Percentiles rank a stretch among this genome's conserved stretches.
Evolutionary conservation across 768 basidiomycete genomes (phyloP).

Genomic region (Mycena amicta): DNA sequence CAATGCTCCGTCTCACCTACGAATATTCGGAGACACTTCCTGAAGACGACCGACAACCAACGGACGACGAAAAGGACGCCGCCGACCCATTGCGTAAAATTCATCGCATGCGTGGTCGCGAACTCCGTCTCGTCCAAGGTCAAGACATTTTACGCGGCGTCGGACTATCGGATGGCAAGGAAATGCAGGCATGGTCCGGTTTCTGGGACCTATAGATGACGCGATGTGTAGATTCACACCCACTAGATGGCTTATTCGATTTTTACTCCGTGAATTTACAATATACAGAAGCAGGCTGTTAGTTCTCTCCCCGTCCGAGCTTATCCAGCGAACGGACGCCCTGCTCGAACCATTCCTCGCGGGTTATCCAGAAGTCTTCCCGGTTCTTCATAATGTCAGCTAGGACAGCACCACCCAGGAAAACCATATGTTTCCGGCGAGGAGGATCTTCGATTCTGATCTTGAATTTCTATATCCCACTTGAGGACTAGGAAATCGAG

Average conservation of each 20-base stretch:
- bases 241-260: slow-evolving; percentile 4
- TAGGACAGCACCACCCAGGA: slow-evolving; percentile 97
- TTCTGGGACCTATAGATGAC: slow-evolving; percentile 41
- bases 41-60: slow-evolving; percentile 56
- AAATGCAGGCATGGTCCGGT: slow-evolving; percentile 45
- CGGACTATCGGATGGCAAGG: slow-evolving; percentile 35
- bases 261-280: slow-evolving; percentile 14
- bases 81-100: slow-evolving; percentile 65
- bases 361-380: slow-evolving; percentile 93
- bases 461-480: slow-evolving; percentile 87
- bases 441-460: slow-evolving; percentile 98
- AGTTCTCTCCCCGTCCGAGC: slow-evolving; percentile 69
- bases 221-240: no score
- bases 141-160: slow-evolving; percentile 64
- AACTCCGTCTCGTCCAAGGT: slow-evolving; percentile 81
- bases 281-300: slow-evolving; percentile 8
- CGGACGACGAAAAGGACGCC: slow-evolving; percentile 79
- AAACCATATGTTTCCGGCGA: slow-evolving; percentile 98
- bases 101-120: slow-evolving; percentile 80
- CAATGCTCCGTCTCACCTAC: slow-evolving; percentile 67
- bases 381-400: slow-evolving; percentile 98
- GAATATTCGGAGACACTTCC: slow-evolving; percentile 57
- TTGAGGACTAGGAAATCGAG: neutral
- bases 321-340: slow-evolving; percentile 83
- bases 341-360: slow-evolving; percentile 95